Evolutionary conservation across 257 asterid genomes (phyloP).

Genomic region (Solanum virginianum): DNA sequence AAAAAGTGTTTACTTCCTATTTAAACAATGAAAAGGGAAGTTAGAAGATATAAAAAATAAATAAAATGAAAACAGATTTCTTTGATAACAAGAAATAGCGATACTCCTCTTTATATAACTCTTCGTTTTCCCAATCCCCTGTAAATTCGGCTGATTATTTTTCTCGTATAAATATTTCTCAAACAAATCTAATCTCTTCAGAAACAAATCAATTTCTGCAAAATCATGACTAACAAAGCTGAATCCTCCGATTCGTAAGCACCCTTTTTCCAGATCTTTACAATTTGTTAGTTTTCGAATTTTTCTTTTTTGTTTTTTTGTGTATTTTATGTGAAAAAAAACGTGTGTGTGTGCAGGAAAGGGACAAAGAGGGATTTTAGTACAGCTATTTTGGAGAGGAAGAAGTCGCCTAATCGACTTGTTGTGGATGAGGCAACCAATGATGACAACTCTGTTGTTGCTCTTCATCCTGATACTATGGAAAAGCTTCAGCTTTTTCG

Average conservation of each 20-base stretch:
- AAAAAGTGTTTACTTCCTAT: neutral
- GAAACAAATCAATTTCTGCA: neutral
- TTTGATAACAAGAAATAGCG: slow-evolving; percentile 4
- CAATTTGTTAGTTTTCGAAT: neutral
- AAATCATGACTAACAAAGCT: slow-evolving; percentile 39
- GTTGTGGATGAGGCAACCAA: slow-evolving; percentile 19
- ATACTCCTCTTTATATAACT: neutral
- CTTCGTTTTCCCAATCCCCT: neutral
- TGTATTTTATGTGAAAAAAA: neutral
- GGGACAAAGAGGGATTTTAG: slow-evolving; percentile 21
- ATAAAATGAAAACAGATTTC: neutral
- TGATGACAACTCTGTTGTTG: slow-evolving; percentile 22
- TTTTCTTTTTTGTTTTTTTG: neutral
- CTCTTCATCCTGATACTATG: slow-evolving; percentile 24
- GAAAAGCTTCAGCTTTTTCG: slow-evolving; percentile 25
- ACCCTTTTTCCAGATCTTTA: slow-evolving; percentile 20
- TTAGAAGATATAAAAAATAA: neutral
- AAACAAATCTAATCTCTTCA: neutral
- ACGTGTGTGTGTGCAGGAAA: neutral
- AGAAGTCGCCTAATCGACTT: slow-evolving; percentile 15
- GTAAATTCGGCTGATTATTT: neutral
- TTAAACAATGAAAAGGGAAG: neutral
- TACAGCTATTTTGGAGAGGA: slow-evolving; percentile 19
- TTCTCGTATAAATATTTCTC: neutral
- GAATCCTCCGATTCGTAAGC: slow-evolving; percentile 66